Evolutionary conservation across 129 eudicot genomes (phyloP), one percentile per base, ranked within the genome.

Genomic region (Oenanthe sinensis): DNA sequence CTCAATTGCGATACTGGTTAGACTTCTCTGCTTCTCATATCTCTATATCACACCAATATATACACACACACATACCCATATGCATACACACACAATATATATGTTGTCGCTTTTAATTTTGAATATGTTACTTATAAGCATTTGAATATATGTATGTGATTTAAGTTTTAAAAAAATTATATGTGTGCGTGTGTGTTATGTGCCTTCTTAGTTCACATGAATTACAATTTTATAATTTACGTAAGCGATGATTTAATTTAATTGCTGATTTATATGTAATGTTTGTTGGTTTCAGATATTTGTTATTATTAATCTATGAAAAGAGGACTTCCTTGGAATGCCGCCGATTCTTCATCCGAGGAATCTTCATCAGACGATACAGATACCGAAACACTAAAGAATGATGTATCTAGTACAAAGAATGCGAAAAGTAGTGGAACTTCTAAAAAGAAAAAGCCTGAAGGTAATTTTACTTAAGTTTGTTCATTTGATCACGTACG

Each of bases 241-340:
- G 6, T 8, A 22, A 43, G 36, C 13, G 8, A 20, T 58, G n/a
- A 44, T 45, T n/a, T 45, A 2, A 44, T 45, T n/a, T 45, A 6
- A 0, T 6, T 42, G 26, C 3, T 72, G 6, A 19, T 3, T 42
- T 20, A 20, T 62, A 39, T 65, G 30, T 22, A 5, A 17, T 60
- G 33, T 42, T 40, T 46, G 49, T 39, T 71, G 44, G 82, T 12
- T 71, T 79, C 19, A 24, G 54, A 22, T 62, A 20, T 8, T 5
- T 37, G 4, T 16, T 20, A 69, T 30, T 19, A 0, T 70, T 72
- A 79, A 76, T 77, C 75, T 37, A 91, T 91, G 97, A 92, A 92
- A 87, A 82, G 92, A 81, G 77, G 89, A 36, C 24, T 84, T 75
- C 90, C 89, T 47, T 92, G 91, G 97, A 88, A 80, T 71, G 89